A percentile compares a stretch with the other conserved stretches of the same genome.
Conservation (phyloP, 2,329 filamentous ascomycete genomes). For the Botrytis porri region DNA sequence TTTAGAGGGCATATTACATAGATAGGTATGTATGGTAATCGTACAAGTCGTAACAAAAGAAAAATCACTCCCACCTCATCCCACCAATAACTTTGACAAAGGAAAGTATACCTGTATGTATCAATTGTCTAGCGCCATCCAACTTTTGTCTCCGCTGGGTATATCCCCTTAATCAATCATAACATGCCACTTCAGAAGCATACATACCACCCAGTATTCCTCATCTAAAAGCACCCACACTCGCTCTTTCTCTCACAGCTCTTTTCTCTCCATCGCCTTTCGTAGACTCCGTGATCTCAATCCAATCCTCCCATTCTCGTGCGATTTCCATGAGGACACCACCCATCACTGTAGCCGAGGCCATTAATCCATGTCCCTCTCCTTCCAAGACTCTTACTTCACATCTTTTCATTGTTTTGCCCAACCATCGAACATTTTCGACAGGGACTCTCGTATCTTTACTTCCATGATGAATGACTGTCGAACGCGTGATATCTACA, state of each 20-base stretch:
- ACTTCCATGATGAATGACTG: conserved; percentile 92
- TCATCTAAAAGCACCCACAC: conserved; percentile 36
- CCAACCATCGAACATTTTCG: conserved; percentile 93
- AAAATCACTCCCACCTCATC: not conserved
- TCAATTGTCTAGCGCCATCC: conserved; percentile 7
- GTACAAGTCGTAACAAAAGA: conserved; percentile 18
- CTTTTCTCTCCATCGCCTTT: conserved; percentile 31
- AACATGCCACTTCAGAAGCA: not conserved
- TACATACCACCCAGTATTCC: not conserved
- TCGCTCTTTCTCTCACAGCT: conserved; percentile 35
- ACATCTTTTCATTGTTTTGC: conserved; percentile 88
- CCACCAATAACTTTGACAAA: conserved; percentile 5
- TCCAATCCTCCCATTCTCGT: conserved; percentile 90
- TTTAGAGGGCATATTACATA: conserved; percentile 18
- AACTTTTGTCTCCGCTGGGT: conserved; percentile 9
- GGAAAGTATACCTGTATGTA: conserved; percentile 9
- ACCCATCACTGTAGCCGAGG: conserved; percentile 88
- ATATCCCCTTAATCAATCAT: conserved; percentile 5
- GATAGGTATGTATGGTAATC: conserved; percentile 18
- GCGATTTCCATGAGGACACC: conserved; percentile 92
- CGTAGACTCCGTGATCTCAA: conserved; percentile 52
- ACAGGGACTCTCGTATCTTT: conserved; percentile 89
- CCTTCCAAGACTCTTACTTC: conserved; percentile 88
- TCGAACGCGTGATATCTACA: conserved; percentile 86
- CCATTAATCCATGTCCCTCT: conserved; percentile 95